Evolutionary conservation across 345 rosid genomes (phyloP).

Genomic region (Sapria himalayana): DNA sequence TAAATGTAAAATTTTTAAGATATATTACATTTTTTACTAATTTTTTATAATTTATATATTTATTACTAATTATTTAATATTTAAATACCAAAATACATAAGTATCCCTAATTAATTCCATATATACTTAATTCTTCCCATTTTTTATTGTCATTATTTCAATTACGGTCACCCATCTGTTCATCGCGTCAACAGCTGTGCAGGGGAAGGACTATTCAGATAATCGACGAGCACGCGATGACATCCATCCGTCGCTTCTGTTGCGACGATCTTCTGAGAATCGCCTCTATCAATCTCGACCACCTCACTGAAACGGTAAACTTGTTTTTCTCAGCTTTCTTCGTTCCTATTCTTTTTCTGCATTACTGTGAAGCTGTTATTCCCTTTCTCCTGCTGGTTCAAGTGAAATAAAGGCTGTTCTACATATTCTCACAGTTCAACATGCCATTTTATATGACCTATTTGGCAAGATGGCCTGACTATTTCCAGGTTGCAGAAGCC

Average conservation of each 20-base stretch:
- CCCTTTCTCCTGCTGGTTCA: background rate
- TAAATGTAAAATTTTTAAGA: too few relatives aligned
- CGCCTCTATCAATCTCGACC: slow-evolving; percentile 68
- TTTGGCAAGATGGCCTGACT: slow-evolving; percentile 92
- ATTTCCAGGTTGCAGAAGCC: slow-evolving; percentile 81
- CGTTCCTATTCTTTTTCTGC: background rate
- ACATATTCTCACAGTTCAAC: slow-evolving; percentile 36
- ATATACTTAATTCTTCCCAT: too few relatives aligned
- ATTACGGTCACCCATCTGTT: too few relatives aligned
- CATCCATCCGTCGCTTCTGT: slow-evolving; percentile 76
- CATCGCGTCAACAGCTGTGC: too few relatives aligned
- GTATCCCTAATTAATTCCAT: too few relatives aligned
- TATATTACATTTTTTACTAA: too few relatives aligned
- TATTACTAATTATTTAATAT: too few relatives aligned
- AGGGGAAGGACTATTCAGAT: too few relatives aligned
- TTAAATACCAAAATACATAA: too few relatives aligned
- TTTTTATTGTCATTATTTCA: too few relatives aligned
- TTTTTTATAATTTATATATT: too few relatives aligned
- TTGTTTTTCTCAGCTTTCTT: background rate
- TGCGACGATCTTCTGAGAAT: slow-evolving; percentile 89
- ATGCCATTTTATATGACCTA: slow-evolving; percentile 97
- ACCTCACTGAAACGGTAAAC: slow-evolving; percentile 77
- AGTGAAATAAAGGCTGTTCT: background rate
- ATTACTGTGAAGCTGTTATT: background rate
- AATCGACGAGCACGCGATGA: slow-evolving; percentile 41